Base-by-base conservation (phyloP, 2,329 filamentous ascomycete genomes). In the Sclerotinia minor region DNA sequence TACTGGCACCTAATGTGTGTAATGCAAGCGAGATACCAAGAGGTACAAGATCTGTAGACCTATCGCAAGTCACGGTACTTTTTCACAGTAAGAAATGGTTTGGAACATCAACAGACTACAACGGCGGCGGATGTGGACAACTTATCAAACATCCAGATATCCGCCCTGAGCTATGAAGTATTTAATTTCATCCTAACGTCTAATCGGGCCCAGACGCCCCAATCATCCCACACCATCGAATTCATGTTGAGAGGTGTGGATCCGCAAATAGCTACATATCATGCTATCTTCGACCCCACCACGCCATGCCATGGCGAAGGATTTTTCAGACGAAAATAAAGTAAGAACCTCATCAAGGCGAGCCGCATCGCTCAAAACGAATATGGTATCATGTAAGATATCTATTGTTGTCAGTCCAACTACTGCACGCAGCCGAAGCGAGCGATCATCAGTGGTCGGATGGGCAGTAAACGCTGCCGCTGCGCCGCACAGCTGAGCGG, bases 391-490 rank as follows among this genome's bases (percentile, higher is more conserved):
- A 35, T 47, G 44, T 19, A 60, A 32, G 26, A 60, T 49, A 21
- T 59, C 17, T 32, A 32, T 13, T 13, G 38, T 38, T 32, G 19
- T 47, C 26, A 45, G 13, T 45, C 17, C 19, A 5, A 26, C 41
- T 35, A 21, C 41, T 59, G 21, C 47, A n/a, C 5, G 57, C 17
- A 49, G 57, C 26, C 24, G 52, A 54, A 60, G 57, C 57, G 57
- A 60, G 41, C 26, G 5, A 35, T 47, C 41, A 60, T 59, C 41
- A 47, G 15, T 60, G 57, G 41, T 47, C 47, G 57, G 24, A 47
- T 59, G 61, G 29, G 9, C 61, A 55, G 35, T 50, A 57, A 64
- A 26, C 50, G 35, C 61, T 64, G 50, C 50, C 15, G 35, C 61
- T 57, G 61, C 50, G 50, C 50, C 61, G 32, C 24, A 13, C 35